Conservation (phyloP, 139 green algal genomes). For the Picochlorum sp. region DNA sequence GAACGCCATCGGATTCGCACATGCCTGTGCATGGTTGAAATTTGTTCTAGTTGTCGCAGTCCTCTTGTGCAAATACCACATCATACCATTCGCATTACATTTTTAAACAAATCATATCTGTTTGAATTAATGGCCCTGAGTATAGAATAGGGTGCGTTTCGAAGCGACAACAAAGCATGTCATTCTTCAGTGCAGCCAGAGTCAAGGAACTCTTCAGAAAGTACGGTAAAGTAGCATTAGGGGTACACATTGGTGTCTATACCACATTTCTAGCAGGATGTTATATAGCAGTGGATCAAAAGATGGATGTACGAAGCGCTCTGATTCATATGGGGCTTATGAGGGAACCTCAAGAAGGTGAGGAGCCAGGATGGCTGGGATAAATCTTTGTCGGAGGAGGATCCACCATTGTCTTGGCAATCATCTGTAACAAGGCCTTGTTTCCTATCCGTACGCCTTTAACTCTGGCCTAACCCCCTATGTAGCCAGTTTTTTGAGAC, state of each 20-base stretch:
- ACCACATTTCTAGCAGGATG: constrained; percentile 29
- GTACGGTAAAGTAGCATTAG: constrained; percentile 38
- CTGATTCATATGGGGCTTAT: constrained; percentile 31
- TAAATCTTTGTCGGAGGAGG: constrained; percentile 25
- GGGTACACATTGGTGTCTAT: constrained; percentile 39
- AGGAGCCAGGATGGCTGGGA: constrained; percentile 25
- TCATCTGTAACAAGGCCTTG: constrained; percentile 50
- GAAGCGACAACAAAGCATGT: neutral
- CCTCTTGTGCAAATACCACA: too few species aligned
- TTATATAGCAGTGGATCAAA: constrained; percentile 37
- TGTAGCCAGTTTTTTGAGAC: constrained; percentile 29
- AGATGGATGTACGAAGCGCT: constrained; percentile 24
- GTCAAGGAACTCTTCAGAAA: constrained; percentile 31
- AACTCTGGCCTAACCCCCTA: constrained; percentile 40
- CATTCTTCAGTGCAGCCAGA: neutral
- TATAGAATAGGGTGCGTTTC: neutral
- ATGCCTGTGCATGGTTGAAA: too few species aligned
- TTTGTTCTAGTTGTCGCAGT: too few species aligned
- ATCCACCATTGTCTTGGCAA: constrained; percentile 40
- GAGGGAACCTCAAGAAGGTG: constrained; percentile 6
- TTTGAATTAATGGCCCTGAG: neutral
- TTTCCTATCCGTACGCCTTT: constrained; percentile 42
- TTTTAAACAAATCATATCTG: too few species aligned
- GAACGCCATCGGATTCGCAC: too few species aligned
- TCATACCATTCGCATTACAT: too few species aligned